Percentiles rank a stretch among this genome's conserved stretches.
phyloP scores from a whole-genome alignment of 805 yeast genomes.

The Cyberlindnera veronae region DNA sequence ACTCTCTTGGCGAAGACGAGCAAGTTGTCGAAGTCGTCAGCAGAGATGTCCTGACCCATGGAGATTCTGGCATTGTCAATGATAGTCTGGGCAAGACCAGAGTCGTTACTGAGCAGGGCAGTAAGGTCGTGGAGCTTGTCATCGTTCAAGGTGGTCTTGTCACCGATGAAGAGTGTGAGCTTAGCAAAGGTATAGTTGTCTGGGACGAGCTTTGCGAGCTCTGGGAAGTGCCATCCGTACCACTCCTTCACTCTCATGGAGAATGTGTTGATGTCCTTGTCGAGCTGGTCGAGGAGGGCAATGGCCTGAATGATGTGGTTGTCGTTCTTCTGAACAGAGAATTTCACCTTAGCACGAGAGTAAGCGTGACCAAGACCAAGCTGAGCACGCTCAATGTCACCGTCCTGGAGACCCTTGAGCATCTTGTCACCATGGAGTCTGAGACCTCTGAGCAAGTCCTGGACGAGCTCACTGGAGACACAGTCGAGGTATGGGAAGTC shows the following conservation, averaged over 20 bases:
- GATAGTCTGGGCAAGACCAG: conserved; percentile 85
- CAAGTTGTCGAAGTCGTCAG: conserved; percentile 90
- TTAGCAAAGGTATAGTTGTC: conserved; percentile 96
- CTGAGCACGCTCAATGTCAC: conserved; percentile 97
- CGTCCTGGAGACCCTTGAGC: conserved; percentile 86
- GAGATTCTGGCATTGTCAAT: conserved; percentile 95
- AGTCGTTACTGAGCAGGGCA: conserved; percentile 76
- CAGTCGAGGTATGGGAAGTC: conserved; percentile 85
- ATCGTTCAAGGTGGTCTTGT: conserved; percentile 78
- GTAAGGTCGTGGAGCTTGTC: conserved; percentile 88
- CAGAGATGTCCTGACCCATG: conserved; percentile 98
- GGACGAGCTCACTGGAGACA: conserved; percentile 85
- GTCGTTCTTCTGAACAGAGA: conserved; percentile 96
- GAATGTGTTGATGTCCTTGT: conserved; percentile 94
- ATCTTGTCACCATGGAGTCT: conserved; percentile 87
- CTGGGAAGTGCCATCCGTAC: conserved; percentile 99
- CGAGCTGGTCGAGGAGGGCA: conserved; percentile 92
- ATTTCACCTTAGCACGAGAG: conserved; percentile 98
- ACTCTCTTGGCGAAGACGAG: conserved; percentile 91
- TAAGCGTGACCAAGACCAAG: conserved; percentile 98
- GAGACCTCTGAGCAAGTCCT: conserved; percentile 92
- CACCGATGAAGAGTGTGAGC: conserved; percentile 76
- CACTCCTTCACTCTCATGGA: conserved; percentile 99
- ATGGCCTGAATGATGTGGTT: conserved; percentile 99
- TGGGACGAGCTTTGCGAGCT: conserved; percentile 95